Evolutionary conservation across 129 eudicot species (phyloP), one percentile per base, ranked within the genome.

Genomic region (Tanacetum coccineum): DNA sequence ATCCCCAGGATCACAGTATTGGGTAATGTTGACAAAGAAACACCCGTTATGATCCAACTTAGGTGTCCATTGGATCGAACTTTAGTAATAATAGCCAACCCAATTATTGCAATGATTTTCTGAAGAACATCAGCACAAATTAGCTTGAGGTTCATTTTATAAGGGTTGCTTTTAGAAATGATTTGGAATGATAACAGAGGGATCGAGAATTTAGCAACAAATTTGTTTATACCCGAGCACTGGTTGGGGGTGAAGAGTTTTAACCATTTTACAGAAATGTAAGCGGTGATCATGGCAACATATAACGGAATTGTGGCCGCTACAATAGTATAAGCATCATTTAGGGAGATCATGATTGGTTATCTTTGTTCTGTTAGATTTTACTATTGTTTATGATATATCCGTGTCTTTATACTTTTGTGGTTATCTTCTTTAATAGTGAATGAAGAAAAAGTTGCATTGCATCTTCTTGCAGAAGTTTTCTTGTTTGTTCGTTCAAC

Each of bases 1-100:
- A 89, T 83, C 72, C 96, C 94, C 12, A 89, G 25, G 66, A 89
- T 84, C 75, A 89, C 75, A 48, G 96, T 83, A 46, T 89, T 89
- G 22, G 96, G 96, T 66, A 89, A 63, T 22, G 96, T 86, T 47
- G 94, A 83, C 71, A 86, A 20, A 39, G 94, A 89, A 62, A 89
- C 53, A 30, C 94, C 90, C 17, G 90, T 89, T 75, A 89, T 89
- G 47, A 89, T 77, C 94, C 94, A 86, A 15, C 67, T 77, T 62
- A 89, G 66, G 77, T 72, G 76, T 28, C 88, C 88, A 67, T 69
- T 80, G 55, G 86, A 83, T 32, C 82, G 80, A 70, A 82, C 53
- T 67, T 80, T 86, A 46, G 83, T 68, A 12, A 78, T 45, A 4
- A 75, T 58, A 57, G 73, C 83, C 62, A 86, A 56, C 48, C 62